These are phyloP conservation scores for Xylaria sp. DNA, from an alignment of 2,329 filamentous ascomycete species.

Conservation along the genomic window DNA sequence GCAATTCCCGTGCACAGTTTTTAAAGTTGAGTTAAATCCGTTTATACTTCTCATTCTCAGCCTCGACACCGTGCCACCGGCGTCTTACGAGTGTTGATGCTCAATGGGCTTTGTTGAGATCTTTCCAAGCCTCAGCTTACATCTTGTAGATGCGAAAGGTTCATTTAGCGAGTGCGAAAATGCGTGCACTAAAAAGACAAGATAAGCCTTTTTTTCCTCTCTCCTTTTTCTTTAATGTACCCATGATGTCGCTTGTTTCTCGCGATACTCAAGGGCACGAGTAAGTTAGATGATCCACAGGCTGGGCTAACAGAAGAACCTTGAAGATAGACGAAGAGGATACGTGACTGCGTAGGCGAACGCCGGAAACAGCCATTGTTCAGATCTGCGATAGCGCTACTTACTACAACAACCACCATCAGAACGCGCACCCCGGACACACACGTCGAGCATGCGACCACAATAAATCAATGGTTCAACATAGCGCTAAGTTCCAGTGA, in stretches of 20 bases:
- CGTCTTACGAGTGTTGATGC: not conserved
- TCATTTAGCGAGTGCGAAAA: not conserved
- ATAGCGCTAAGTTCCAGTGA: not conserved
- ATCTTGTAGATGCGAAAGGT: too few species aligned
- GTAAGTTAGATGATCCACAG: too few species aligned
- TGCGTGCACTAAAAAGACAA: too few species aligned
- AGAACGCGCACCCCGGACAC: not conserved
- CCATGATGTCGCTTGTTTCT: not conserved
- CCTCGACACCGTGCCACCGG: not conserved
- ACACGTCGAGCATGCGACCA: not conserved
- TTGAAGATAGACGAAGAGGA: not conserved
- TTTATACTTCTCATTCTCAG: not conserved
- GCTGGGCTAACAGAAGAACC: too few species aligned
- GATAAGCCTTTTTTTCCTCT: not conserved
- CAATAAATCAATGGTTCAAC: not conserved
- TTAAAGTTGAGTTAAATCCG: not conserved
- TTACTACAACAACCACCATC: not conserved
- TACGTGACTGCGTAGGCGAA: not conserved
- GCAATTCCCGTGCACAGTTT: not conserved
- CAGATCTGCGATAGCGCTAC: not conserved
- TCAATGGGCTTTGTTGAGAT: too few species aligned
- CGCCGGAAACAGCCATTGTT: not conserved
- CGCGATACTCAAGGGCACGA: too few species aligned
- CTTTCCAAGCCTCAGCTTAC: too few species aligned
- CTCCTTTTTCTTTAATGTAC: too few species aligned